Conservation (phyloP, 768 basidiomycete genomes). For the Naganishia onofrii region DNA sequence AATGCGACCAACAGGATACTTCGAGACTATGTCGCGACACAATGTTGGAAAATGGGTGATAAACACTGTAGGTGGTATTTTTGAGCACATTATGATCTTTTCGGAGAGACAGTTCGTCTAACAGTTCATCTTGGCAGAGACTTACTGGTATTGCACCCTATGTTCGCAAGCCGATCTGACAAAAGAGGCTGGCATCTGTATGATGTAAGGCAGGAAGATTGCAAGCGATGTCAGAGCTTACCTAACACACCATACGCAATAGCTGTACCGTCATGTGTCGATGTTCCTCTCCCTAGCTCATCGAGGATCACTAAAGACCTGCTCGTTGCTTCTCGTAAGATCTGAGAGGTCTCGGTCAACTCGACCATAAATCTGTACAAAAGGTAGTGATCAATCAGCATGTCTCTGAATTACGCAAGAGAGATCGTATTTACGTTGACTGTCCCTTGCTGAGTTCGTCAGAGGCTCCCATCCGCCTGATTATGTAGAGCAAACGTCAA, state of each 20-base stretch:
- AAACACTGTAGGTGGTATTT: conserved; percentile 64
- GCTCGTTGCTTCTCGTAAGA: conserved; percentile 69
- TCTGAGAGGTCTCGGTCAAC: conserved; percentile 88
- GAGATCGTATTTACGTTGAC: conserved; percentile 57
- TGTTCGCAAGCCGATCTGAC: conserved; percentile 40
- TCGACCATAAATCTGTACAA: conserved; percentile 77
- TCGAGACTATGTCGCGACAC: conserved; percentile 54
- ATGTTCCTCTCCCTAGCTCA: conserved; percentile 65
- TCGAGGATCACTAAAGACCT: conserved; percentile 85
- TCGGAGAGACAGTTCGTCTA: not conserved
- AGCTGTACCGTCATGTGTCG: conserved; percentile 76
- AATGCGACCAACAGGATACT: conserved; percentile 32
- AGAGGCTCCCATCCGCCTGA: conserved; percentile 77
- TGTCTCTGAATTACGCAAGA: not conserved
- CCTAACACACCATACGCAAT: conserved; percentile 46
- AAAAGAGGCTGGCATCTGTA: not conserved
- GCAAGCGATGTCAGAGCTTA: not conserved
- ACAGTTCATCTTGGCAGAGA: not conserved
- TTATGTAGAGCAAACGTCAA: not conserved
- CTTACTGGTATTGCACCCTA: conserved; percentile 50
- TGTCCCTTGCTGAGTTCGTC: conserved; percentile 83
- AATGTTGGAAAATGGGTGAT: conserved; percentile 89
- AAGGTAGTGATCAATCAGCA: not conserved
- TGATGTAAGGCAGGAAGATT: too few relatives aligned
- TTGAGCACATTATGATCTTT: conserved; percentile 12